Conservation (phyloP, 2,329 filamentous ascomycete species). For the Graphium sp. region DNA sequence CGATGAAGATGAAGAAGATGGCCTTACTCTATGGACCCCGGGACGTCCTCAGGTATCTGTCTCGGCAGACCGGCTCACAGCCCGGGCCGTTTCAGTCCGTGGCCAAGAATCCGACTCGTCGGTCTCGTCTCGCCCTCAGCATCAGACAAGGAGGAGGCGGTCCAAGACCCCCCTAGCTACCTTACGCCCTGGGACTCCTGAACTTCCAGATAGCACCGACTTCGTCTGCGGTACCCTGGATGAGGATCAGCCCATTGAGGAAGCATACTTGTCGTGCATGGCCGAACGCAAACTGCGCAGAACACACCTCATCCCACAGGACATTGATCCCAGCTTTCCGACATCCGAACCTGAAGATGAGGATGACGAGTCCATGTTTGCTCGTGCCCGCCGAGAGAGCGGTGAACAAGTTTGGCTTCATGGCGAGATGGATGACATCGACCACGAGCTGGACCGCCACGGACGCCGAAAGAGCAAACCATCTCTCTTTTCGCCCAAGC, state of each 20-base stretch:
- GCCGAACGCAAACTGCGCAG: constrained; percentile 69
- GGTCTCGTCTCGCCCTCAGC: constrained; percentile 10
- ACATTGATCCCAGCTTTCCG: constrained; percentile 94
- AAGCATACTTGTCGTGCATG: constrained; percentile 75
- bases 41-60: constrained; percentile 1
- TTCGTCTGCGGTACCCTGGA: constrained; percentile 98
- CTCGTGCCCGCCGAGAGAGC: constrained; percentile 39
- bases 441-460: constrained; percentile 37
- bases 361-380: constrained; percentile 54
- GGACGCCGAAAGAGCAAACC: constrained; percentile 25
- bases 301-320: constrained; percentile 74
- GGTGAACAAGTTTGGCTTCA: constrained; percentile 55
- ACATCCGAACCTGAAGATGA: constrained; percentile 84
- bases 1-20: constrained; percentile 46
- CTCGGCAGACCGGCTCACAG: background rate
- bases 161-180: constrained; percentile 24
- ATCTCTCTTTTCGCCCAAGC: constrained; percentile 27
- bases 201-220: constrained; percentile 91
- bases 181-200: constrained; percentile 54
- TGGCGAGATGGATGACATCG: constrained; percentile 51
- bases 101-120: constrained; percentile 45
- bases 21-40: constrained; percentile 41
- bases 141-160: background rate
- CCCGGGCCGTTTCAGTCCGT: background rate
- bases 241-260: constrained; percentile 87